Evolutionary conservation across 2,329 filamentous ascomycete species (phyloP).

Genomic region (Penicillium sp.): DNA sequence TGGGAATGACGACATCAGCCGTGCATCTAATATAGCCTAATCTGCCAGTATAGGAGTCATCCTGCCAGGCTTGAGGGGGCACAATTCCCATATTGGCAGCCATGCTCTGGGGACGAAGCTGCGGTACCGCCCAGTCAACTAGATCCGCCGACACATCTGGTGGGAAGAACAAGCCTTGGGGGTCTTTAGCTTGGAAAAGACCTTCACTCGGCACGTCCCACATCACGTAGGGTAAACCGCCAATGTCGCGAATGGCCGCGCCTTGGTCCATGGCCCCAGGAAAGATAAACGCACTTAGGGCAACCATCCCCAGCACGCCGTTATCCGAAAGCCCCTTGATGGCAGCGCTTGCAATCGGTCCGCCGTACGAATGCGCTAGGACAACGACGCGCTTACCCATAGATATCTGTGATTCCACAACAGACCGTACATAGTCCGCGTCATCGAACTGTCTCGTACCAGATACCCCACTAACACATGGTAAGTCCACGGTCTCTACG

Average conservation of each 20-base stretch:
- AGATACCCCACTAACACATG: background rate
- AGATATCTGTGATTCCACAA: background rate
- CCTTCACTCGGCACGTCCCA: background rate
- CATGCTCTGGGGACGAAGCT: background rate
- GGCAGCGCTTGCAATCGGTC: background rate
- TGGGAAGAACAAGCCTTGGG: background rate
- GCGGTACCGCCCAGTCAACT: background rate
- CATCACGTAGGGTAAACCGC: background rate
- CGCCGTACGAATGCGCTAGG: constrained; percentile 1
- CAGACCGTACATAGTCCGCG: background rate
- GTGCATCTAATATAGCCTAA: background rate
- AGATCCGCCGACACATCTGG: background rate
- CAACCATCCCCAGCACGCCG: background rate
- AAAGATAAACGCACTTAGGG: background rate
- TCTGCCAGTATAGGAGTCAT: background rate
- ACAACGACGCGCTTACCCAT: background rate
- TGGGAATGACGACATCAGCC: background rate
- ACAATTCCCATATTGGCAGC: background rate
- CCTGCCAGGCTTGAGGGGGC: background rate
- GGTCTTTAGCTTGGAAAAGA: background rate
- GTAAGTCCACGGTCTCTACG: background rate
- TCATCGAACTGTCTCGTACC: background rate
- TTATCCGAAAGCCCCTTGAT: background rate
- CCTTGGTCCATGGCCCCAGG: background rate
- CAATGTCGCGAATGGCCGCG: background rate